phyloP scores from a whole-genome alignment of 2,329 filamentous ascomycete species.

The Dryadomyces quercus-mongolicae region DNA sequence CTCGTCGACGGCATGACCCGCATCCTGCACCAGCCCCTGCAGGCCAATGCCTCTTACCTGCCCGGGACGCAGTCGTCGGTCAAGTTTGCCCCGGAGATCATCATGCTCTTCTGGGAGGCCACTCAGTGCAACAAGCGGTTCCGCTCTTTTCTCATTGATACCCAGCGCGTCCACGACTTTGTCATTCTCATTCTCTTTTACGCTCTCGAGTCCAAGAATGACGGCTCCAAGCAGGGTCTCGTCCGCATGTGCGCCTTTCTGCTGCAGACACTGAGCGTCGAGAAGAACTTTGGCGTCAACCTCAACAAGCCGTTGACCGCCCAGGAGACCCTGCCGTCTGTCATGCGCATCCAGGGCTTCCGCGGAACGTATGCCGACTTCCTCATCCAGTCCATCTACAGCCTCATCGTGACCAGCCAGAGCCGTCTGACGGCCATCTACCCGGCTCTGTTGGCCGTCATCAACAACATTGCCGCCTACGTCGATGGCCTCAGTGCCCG shows the following conservation, averaged over 20 bases:
- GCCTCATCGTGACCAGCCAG: conserved; percentile 80
- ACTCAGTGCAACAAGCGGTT: conserved; percentile 97
- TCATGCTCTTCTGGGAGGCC: conserved; percentile 96
- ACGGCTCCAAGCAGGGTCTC: conserved; percentile 78
- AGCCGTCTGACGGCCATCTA: conserved; percentile 85
- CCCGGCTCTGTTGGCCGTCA: conserved; percentile 78
- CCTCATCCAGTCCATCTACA: conserved; percentile 88
- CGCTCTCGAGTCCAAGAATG: conserved; percentile 76
- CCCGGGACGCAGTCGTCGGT: conserved; percentile 70
- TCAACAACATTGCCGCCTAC: conserved; percentile 86
- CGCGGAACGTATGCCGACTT: conserved; percentile 88
- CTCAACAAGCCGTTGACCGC: conserved; percentile 81
- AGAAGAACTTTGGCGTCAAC: conserved; percentile 79
- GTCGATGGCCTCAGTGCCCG: conserved; percentile 63
- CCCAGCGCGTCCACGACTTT: conserved; percentile 85
- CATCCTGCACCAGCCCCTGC: conserved; percentile 83
- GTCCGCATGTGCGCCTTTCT: conserved; percentile 98
- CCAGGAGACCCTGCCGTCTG: conserved; percentile 74
- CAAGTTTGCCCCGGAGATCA: conserved; percentile 86
- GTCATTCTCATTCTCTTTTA: conserved; percentile 85
- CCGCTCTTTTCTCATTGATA: conserved; percentile 92
- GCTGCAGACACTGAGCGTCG: conserved; percentile 86
- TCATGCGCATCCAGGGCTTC: conserved; percentile 74
- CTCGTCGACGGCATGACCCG: conserved; percentile 89
- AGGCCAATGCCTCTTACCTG: conserved; percentile 78